Evolutionary conservation across 1,284 basidiomycete species (phyloP).

Genomic region (Puccinia horiana): DNA sequence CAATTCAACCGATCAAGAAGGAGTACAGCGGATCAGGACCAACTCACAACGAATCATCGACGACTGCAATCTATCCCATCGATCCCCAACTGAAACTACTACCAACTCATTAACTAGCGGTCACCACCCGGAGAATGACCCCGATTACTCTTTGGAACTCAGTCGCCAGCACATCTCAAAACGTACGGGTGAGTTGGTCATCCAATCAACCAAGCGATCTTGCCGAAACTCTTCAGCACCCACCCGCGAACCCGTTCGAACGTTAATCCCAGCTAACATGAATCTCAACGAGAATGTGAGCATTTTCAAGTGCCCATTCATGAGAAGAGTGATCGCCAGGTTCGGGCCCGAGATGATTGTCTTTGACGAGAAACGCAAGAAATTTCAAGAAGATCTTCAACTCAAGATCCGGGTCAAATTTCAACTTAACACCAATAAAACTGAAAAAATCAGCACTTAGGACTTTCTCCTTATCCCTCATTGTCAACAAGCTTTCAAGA

Average conservation of each 20-base stretch:
- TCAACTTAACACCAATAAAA: background rate
- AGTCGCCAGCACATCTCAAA: background rate
- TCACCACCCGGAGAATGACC: background rate
- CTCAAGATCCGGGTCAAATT: background rate
- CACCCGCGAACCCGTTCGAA: background rate
- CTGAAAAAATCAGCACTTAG: background rate
- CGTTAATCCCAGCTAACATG: background rate
- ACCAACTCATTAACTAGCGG: background rate
- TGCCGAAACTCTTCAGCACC: background rate
- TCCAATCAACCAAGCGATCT: background rate
- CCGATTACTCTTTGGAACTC: background rate
- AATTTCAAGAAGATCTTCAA: background rate
- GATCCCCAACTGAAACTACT: background rate
- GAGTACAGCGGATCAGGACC: background rate
- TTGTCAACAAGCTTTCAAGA: background rate
- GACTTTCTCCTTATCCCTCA: background rate
- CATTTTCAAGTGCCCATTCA: background rate
- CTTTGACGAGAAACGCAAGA: background rate
- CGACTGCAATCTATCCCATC: background rate
- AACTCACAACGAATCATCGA: background rate
- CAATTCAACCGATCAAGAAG: background rate
- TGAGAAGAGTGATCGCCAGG: background rate
- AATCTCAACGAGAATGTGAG: background rate
- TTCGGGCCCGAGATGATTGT: background rate
- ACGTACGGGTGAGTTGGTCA: background rate